Percentiles rank a stretch among this genome's conserved stretches.
Evolutionary conservation across 192 early-diverging fungal genomes (phyloP).

Genomic region (Entomortierella beljakovae): DNA sequence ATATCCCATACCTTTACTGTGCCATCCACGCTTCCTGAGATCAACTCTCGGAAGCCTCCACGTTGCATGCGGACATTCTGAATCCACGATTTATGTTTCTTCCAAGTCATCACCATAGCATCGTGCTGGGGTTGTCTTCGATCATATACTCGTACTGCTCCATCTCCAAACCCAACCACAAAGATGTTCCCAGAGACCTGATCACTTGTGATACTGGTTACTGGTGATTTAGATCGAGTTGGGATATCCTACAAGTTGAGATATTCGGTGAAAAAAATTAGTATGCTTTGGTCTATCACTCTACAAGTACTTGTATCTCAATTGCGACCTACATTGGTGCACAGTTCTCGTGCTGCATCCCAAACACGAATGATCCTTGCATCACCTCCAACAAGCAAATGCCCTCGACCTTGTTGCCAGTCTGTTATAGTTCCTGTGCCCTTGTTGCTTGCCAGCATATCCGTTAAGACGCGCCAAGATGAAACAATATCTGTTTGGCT

Average conservation of each 20-base stretch:
- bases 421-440: conserved; percentile 74
- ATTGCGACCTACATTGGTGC: conserved; percentile 68
- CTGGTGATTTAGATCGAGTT: conserved; percentile 61
- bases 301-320: too few relatives aligned
- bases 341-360: conserved; percentile 84
- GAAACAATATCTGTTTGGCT: conserved; percentile 72
- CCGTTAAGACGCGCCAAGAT: conserved; percentile 81
- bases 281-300: too few relatives aligned
- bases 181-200: conserved; percentile 70
- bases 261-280: background rate
- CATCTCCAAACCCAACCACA: conserved; percentile 81
- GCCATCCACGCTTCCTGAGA: conserved; percentile 72
- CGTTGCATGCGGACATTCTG: conserved; percentile 67
- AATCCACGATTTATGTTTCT: conserved; percentile 72
- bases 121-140: conserved; percentile 63
- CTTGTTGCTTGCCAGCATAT: conserved; percentile 68
- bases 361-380: conserved; percentile 75
- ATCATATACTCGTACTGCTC: conserved; percentile 78
- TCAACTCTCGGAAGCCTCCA: conserved; percentile 67
- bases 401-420: conserved; percentile 83
- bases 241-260: conserved; percentile 63
- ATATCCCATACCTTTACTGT: conserved; percentile 74
- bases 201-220: conserved; percentile 77
- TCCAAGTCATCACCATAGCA: conserved; percentile 67
- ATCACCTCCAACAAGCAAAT: conserved; percentile 76